Percentiles rank a stretch among this genome's conserved stretches.
Conservation (phyloP, 352 stramenopile genomes). For the Globisporangium irregulare region DNA sequence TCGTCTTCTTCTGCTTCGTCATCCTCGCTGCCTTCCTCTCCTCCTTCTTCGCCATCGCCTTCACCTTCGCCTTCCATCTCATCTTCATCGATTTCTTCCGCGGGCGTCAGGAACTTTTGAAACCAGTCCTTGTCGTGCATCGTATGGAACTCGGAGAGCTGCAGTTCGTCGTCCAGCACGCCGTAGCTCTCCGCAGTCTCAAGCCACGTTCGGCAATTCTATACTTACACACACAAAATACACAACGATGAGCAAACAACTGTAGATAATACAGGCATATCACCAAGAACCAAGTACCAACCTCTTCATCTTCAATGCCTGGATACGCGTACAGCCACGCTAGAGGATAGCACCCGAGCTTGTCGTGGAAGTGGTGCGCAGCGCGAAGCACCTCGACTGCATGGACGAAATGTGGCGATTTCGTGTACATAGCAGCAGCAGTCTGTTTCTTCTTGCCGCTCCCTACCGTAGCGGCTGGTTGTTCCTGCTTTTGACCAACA, state of each 20-base stretch:
- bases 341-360: constrained; percentile 75
- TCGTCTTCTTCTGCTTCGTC: background rate
- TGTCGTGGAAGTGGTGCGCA: constrained; percentile 82
- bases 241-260: background rate
- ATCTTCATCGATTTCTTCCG: constrained; percentile 25
- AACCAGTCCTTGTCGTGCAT: constrained; percentile 64
- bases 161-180: constrained; percentile 71
- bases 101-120: constrained; percentile 44
- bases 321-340: constrained; percentile 59
- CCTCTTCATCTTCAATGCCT: constrained; percentile 56
- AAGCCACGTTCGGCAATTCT: constrained; percentile 72
- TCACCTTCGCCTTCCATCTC: constrained; percentile 5
- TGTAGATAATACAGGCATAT: background rate
- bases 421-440: constrained; percentile 9
- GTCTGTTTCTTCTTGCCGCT: constrained; percentile 19
- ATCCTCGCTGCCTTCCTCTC: background rate
- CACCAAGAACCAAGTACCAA: constrained; percentile 12
- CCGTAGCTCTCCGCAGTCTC: constrained; percentile 81
- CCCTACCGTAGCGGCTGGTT: too few relatives aligned
- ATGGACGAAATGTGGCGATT: constrained; percentile 34
- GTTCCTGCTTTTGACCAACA: constrained; percentile 18
- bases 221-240: background rate
- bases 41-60: background rate
- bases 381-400: constrained; percentile 61
- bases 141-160: constrained; percentile 47